Conservation (phyloP, 805 yeast genomes). For the Pichia insulana region DNA sequence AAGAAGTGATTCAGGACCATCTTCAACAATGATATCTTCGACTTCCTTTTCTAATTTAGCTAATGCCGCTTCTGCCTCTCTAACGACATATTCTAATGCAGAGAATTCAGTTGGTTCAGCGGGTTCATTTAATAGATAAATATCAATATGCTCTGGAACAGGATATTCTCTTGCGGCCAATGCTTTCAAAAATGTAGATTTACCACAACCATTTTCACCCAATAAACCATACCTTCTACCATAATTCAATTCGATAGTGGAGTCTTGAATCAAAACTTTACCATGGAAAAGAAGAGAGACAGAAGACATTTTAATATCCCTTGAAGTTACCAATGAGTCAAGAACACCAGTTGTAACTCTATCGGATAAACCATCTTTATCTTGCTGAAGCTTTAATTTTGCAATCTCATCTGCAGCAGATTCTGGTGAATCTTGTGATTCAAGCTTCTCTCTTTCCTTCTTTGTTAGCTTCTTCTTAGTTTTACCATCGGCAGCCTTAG, state of each 20-base stretch:
- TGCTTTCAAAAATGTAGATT: slow-evolving; percentile 88
- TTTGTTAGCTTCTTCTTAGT: slow-evolving; percentile 56
- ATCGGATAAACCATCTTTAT: slow-evolving; percentile 88
- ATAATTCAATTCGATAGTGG: slow-evolving; percentile 84
- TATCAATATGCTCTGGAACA: slow-evolving; percentile 83
- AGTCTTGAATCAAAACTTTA: slow-evolving; percentile 89
- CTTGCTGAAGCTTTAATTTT: slow-evolving; percentile 86
- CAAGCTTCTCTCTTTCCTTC: slow-evolving; percentile 37
- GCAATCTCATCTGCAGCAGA: slow-evolving; percentile 67
- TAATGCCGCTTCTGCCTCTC: slow-evolving; percentile 91
- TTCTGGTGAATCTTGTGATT: slow-evolving; percentile 44
- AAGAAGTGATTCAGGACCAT: slow-evolving; percentile 86
- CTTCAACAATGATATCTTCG: slow-evolving; percentile 79
- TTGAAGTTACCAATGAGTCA: slow-evolving; percentile 78
- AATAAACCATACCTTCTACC: slow-evolving; percentile 96
- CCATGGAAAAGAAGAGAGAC: slow-evolving; percentile 94
- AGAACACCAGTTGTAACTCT: slow-evolving; percentile 97
- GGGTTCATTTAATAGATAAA: slow-evolving; percentile 92
- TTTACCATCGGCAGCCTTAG: slow-evolving; percentile 79
- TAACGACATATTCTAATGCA: slow-evolving; percentile 92
- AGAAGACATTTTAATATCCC: slow-evolving; percentile 88
- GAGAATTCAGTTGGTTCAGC: slow-evolving; percentile 89
- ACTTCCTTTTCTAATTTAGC: slow-evolving; percentile 85
- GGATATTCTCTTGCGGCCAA: slow-evolving; percentile 96
- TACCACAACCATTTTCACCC: slow-evolving; percentile 99